phyloP scores from a whole-genome alignment of 352 stramenopile genomes.

The Phytophthora palmivora region DNA sequence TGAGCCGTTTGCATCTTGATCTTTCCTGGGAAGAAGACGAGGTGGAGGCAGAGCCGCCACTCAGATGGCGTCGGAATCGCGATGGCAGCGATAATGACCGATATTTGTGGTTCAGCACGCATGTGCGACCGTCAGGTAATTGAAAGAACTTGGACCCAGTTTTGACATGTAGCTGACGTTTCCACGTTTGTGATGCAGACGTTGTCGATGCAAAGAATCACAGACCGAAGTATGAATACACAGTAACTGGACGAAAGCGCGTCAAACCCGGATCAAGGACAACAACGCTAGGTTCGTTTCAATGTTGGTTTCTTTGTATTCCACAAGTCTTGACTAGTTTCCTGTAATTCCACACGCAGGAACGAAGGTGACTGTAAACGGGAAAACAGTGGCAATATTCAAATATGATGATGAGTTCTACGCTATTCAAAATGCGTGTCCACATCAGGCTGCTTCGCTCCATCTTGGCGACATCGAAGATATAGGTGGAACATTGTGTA shows the following conservation, averaged over 20 bases:
- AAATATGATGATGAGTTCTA: constrained; percentile 75
- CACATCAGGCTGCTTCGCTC: constrained; percentile 80
- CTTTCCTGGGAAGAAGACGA: constrained; percentile 49
- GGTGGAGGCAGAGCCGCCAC: constrained; percentile 21
- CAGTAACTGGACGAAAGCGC: constrained; percentile 74
- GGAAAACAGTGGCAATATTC: constrained; percentile 81
- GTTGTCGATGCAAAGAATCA: constrained; percentile 80
- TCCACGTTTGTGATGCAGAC: constrained; percentile 45
- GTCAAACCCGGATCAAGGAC: constrained; percentile 71
- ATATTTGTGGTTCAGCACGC: constrained; percentile 77
- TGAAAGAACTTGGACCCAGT: background rate
- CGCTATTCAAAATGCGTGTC: constrained; percentile 81
- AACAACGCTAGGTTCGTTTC: constrained; percentile 59
- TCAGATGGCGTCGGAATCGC: constrained; percentile 20
- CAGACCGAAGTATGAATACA: constrained; percentile 75
- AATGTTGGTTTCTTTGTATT: background rate
- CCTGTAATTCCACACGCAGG: constrained; percentile 32
- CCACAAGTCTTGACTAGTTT: background rate
- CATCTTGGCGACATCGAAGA: constrained; percentile 90
- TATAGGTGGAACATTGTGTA: constrained; percentile 69
- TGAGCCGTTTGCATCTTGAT: constrained; percentile 36
- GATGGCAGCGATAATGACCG: constrained; percentile 25
- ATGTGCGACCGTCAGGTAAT: constrained; percentile 62
- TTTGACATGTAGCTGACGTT: background rate
- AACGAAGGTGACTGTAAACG: constrained; percentile 69